These are phyloP conservation scores for Urtica urens DNA, from an alignment of 306 rosid species.

Conservation along the genomic window DNA sequence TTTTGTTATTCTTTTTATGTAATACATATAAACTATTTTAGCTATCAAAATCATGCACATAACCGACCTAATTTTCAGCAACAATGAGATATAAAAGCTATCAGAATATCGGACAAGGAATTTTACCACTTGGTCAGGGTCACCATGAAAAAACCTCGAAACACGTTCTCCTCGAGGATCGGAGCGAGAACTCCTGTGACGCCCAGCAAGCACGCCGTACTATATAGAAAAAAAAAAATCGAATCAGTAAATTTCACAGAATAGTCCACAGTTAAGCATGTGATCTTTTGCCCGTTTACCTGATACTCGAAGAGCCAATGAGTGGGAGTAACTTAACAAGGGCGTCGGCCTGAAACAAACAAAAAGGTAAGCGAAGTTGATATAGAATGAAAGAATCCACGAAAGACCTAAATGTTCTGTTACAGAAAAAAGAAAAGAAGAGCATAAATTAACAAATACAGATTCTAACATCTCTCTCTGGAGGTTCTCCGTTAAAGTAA, in stretches of 20 bases:
- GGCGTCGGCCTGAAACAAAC: constrained; percentile 89
- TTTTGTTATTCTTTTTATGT: too few species aligned
- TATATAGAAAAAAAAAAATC: constrained; percentile 34
- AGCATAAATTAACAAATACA: not conserved
- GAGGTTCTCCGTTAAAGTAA: constrained; percentile 54
- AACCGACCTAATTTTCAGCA: too few species aligned
- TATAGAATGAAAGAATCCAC: constrained; percentile 5
- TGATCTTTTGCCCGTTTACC: constrained; percentile 40
- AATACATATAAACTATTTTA: too few species aligned
- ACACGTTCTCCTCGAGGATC: constrained; percentile 84
- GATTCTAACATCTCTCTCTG: constrained; percentile 66
- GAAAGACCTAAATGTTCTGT: not conserved
- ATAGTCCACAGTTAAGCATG: too few species aligned
- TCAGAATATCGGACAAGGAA: not conserved
- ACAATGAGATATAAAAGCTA: too few species aligned
- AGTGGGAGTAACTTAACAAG: constrained; percentile 84
- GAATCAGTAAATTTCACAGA: constrained; percentile 6
- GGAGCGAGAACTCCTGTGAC: constrained; percentile 91
- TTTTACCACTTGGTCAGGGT: constrained; percentile 87
- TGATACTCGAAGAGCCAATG: constrained; percentile 76
- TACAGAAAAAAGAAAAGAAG: too few species aligned
- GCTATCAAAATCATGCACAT: too few species aligned
- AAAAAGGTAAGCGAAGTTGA: constrained; percentile 19
- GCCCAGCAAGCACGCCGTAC: constrained; percentile 87
- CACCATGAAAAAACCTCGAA: constrained; percentile 82